Base-by-base conservation (phyloP, 257 asterid species). In the Solanum dulcamara region DNA sequence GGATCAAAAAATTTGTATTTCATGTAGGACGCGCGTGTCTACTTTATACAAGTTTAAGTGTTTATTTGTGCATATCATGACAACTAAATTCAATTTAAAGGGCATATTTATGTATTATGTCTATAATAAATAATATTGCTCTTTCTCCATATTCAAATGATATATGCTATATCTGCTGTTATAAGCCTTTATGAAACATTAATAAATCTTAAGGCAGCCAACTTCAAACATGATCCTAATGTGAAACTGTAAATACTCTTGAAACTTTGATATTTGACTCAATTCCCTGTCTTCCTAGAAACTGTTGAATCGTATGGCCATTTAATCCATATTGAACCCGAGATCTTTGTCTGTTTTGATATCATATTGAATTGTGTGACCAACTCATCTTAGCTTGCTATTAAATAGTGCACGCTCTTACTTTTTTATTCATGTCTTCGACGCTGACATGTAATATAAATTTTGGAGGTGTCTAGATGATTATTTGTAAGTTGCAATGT, bases 1-100 rank as follows among this genome's bases (percentile, higher is more conserved):
- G 72, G 12, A 30, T 64, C n/a, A 30, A 60, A 14, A 14, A 28
- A 64, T n/a, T 60, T 60, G 68, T 59, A 60, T 60, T 35, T 51
- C 59, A 51, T 0, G n/a, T 51, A 51, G 17, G 60, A 53, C 0
- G 6, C 0, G 1, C 0, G 10, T 59, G n/a, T 7, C 0, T 53
- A n/a, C n/a, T 22, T 55, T 55, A 55, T 55, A 55, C 6, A 22
- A 22, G n/a, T 55, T 55, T 22, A 22, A 8, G 26, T 22, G 12
- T 55, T 13, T 55, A 55, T 8, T 22, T 55, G 0, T 55, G 10
- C 12, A n/a, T n/a, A n/a, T n/a, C n/a, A n/a, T n/a, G n/a, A 55
- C 28, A 11, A 3, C 5, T n/a, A n/a, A n/a, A n/a, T n/a, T n/a
- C n/a, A n/a, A n/a, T n/a, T n/a, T n/a, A n/a, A n/a, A n/a, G n/a